Conservation (phyloP, 192 early-diverging fungal genomes). For the Allomyces macrogynus region DNA sequence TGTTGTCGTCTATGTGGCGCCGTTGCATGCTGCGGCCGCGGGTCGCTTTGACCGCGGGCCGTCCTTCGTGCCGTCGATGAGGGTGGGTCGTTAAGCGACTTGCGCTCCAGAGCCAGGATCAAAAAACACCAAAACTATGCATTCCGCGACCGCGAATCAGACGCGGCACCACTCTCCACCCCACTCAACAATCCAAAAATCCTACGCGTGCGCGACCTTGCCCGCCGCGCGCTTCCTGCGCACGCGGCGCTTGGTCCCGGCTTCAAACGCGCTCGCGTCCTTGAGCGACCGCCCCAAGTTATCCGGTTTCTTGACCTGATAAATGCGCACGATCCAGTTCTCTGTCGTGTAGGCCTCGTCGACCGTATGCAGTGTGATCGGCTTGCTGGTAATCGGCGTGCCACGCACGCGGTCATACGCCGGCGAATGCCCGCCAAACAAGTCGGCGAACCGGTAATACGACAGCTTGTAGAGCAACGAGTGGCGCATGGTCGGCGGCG, state of each 20-base stretch:
- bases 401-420: slow-evolving; percentile 69
- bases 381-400: slow-evolving; percentile 45
- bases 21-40: too few relatives aligned
- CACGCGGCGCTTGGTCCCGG: slow-evolving; percentile 13
- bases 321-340: slow-evolving; percentile 98
- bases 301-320: slow-evolving; percentile 91
- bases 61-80: too few relatives aligned
- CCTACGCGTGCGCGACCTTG: too few relatives aligned
- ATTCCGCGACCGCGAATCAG: too few relatives aligned
- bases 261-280: slow-evolving; percentile 36
- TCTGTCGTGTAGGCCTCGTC: slow-evolving; percentile 88
- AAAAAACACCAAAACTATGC: too few relatives aligned
- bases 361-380: slow-evolving; percentile 60
- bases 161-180: too few relatives aligned
- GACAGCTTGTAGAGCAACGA: slow-evolving; percentile 93
- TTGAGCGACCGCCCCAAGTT: slow-evolving; percentile 61
- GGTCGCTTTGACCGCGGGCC: too few relatives aligned
- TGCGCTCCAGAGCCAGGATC: too few relatives aligned
- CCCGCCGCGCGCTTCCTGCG: background rate
- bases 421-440: slow-evolving; percentile 49
- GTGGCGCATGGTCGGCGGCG: slow-evolving; percentile 72
- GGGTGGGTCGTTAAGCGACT: too few relatives aligned
- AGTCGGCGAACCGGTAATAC: slow-evolving; percentile 84
- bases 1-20: too few relatives aligned
- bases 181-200: too few relatives aligned